phyloP scores from a whole-genome alignment of 306 rosid genomes.

The Hippophae gyantsensis region DNA sequence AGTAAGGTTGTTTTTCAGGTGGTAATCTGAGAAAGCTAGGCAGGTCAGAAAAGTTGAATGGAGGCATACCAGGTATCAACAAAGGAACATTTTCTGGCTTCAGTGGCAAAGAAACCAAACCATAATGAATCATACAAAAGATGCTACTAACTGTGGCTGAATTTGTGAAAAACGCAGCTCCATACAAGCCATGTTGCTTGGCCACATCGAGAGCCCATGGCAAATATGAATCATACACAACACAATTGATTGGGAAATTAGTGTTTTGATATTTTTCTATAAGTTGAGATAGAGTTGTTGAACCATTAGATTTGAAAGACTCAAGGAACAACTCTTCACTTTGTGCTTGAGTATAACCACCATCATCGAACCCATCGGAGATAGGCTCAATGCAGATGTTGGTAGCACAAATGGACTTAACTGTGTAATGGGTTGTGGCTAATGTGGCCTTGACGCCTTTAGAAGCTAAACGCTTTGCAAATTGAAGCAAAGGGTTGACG shows the following conservation, averaged over 20 bases:
- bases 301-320: slow-evolving; percentile 26
- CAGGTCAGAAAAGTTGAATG: slow-evolving; percentile 19
- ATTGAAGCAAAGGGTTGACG: slow-evolving; percentile 39
- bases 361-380: slow-evolving; percentile 32
- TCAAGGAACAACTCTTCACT: slow-evolving; percentile 22
- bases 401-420: slow-evolving; percentile 20
- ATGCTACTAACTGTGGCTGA: slow-evolving; percentile 29
- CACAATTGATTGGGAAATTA: slow-evolving; percentile 21
- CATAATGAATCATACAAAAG: slow-evolving; percentile 17
- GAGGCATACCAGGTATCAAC: slow-evolving; percentile 29
- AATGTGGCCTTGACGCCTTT: slow-evolving; percentile 30
- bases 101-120: slow-evolving; percentile 12
- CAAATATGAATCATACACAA: slow-evolving; percentile 31
- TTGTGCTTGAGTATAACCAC: slow-evolving; percentile 27
- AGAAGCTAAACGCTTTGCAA: slow-evolving; percentile 30
- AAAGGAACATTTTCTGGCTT: slow-evolving; percentile 5
- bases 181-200: slow-evolving; percentile 13
- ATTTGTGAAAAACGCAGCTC: slow-evolving; percentile 29
- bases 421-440: slow-evolving; percentile 28
- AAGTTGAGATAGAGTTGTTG: slow-evolving; percentile 22
- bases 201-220: slow-evolving; percentile 42
- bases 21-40: slow-evolving; percentile 17
- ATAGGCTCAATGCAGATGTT: slow-evolving; percentile 19
- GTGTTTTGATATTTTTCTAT: slow-evolving; percentile 15
- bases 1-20: slow-evolving; percentile 15